These are phyloP conservation scores for Raphanus raphanistrum DNA, from an alignment of 345 rosid genomes.

Conservation along the genomic window DNA sequence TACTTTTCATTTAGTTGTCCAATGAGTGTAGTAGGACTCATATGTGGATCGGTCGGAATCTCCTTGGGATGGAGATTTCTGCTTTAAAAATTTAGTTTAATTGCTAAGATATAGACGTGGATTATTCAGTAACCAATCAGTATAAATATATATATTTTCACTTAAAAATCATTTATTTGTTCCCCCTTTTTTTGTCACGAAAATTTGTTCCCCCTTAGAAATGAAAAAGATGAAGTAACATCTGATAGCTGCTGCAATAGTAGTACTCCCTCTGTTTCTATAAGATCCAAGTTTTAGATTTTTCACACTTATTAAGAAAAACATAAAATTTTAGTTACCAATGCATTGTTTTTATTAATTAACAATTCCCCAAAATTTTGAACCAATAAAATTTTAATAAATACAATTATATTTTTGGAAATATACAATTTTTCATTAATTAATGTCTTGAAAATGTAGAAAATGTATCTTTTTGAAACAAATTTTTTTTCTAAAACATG, in stretches of 20 bases:
- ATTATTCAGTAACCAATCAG: constrained; percentile 16
- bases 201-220: constrained; percentile 15
- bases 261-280: too few species aligned
- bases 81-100: background rate
- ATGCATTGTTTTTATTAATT: too few species aligned
- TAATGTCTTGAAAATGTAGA: too few species aligned
- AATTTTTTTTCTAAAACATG: too few species aligned
- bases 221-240: constrained; percentile 42
- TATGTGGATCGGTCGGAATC: constrained; percentile 37
- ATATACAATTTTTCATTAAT: too few species aligned
- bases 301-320: too few species aligned
- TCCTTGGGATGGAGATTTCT: constrained; percentile 37
- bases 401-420: too few species aligned
- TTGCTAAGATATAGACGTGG: background rate
- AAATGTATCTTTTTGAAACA: too few species aligned
- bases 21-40: constrained; percentile 30
- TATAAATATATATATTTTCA: constrained; percentile 1
- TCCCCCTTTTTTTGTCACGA: background rate
- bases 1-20: constrained; percentile 16
- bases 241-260: constrained; percentile 35
- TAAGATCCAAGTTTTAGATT: too few species aligned
- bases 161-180: background rate
- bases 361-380: too few species aligned
- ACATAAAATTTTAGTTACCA: too few species aligned
- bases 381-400: too few species aligned